Base-by-base conservation (phyloP, 805 yeast species). In the Saccharomycopsis oosterbeekiorum region DNA sequence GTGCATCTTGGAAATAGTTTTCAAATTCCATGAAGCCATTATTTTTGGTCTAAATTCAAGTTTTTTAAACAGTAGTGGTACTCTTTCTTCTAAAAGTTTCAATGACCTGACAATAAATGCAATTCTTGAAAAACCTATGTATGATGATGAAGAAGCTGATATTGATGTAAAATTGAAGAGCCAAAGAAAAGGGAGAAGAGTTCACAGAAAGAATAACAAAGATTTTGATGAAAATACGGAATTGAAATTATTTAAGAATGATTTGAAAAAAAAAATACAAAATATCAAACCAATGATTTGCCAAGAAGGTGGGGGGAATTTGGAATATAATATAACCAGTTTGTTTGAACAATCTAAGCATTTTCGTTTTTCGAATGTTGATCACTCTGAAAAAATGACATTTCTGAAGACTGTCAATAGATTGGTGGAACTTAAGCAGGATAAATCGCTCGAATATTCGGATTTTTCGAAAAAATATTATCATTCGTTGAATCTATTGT, bases 401-500 rank as follows among this genome's bases (percentile, higher is more conserved):
- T 47, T 64, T 26, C 34, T 47, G 21, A 12, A 53, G 57, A 57
- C 69, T 43, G 19, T 59, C 21, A 36, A 60, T 39, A 37, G 55
- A 15, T 36, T 75, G 19, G 71, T 75, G 37, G 68, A 60, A 1
- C 71, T 78, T 11, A 72, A 76, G 55, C 80, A 77, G 10, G 70
- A 70, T 15, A 84, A 84, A 66, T 76, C 77, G 62, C 72, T 75
- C 37, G 71, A 78, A 19, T 66, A 77, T 39, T 69, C 69, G 0
- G 67, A 71, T 11, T 66, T 82, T 53, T 78, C 78, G 37, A 77
- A 78, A 47, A 86, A 81, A 62, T 67, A 80, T 14, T 76, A 81
- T 50, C 78, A 80, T 21, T 74, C 76, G 53, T 74, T 85, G 63
- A 83, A 89, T 65, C 79, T 80, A 39, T 79, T 88, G 0, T 93